These are phyloP conservation scores for Tolypocladium paradoxum DNA, from an alignment of 2,329 filamentous ascomycete genomes.

Conservation along the genomic window DNA sequence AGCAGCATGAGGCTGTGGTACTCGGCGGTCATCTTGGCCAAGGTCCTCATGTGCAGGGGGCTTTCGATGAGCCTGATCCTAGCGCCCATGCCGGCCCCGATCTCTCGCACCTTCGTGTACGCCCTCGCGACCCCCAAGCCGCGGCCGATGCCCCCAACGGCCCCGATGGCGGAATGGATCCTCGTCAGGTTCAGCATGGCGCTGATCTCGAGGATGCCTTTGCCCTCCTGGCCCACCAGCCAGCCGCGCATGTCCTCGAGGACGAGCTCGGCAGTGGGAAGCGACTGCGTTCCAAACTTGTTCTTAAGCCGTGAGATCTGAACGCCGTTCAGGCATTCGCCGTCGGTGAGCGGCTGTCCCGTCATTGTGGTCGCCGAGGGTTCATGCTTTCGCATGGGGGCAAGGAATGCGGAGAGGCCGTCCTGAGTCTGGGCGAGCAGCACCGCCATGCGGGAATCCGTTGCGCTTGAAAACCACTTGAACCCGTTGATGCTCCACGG, in stretches of 20 bases:
- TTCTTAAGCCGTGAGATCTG: conserved; percentile 59
- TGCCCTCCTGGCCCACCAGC: conserved; percentile 55
- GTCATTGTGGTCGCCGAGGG: conserved; percentile 18
- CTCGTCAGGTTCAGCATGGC: conserved; percentile 58
- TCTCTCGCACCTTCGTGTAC: conserved; percentile 45
- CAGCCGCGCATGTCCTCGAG: conserved; percentile 51
- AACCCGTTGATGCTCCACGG: conserved; percentile 54
- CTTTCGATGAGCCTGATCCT: conserved; percentile 39
- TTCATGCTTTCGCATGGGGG: conserved; percentile 44
- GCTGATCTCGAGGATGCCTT: conserved; percentile 57
- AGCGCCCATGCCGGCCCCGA: conserved; percentile 31
- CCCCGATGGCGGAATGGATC: conserved; percentile 43
- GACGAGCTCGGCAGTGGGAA: conserved; percentile 65
- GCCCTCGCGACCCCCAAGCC: conserved; percentile 46
- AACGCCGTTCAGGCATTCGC: conserved; percentile 52
- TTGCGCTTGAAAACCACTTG: conserved; percentile 41
- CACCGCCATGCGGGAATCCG: conserved; percentile 38
- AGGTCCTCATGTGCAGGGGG: conserved; percentile 45
- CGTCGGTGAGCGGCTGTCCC: conserved; percentile 12
- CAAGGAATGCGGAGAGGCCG: conserved; percentile 51
- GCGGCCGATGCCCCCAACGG: conserved; percentile 42
- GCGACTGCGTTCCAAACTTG: conserved; percentile 58
- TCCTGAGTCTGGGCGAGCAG: conserved; percentile 47
- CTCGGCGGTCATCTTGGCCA: conserved; percentile 43
- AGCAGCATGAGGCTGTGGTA: conserved; percentile 49